Evolutionary conservation across 176 grass and related monocot genomes (phyloP), one percentile per base, ranked within the genome.

Genomic region (Panicum miliaceum): DNA sequence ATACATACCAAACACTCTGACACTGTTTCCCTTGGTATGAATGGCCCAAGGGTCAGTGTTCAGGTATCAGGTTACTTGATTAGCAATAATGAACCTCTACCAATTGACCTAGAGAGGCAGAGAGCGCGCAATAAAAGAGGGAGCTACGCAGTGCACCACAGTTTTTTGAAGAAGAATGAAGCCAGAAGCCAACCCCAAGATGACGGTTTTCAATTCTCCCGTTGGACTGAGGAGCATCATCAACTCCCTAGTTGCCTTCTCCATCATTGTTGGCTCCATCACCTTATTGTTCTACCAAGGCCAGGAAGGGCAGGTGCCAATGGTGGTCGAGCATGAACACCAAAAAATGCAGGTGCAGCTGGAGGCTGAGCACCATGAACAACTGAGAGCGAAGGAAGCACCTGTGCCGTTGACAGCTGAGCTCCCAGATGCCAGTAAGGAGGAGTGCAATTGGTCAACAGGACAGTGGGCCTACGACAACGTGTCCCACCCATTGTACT

Each of bases 381-480:
- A 78, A 46, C 40, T 45, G 22, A 71, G 41, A 32, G 53, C 29
- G 7, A 32, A 59, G 56, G 56, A 88, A 16, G 38, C 66, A 29
- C 68, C 84, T 67, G 45, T 42, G 23, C 61, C 76, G 27, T 48
- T 70, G 81, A 62, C 54, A 61, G 64, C 51, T 12, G 84, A 83
- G 23, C 72, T 74, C 60, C 74, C 56, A 85, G 23, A 32, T 59
- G 22, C 8, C 22, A 25, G 56, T 11, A 59, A 59, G 56, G 43
- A 89, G 75, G 64, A 82, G 32, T 97, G 94, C 76, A 78, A 92
- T 72, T 83, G 78, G 66, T 91, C 88, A 3, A 56, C 65, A 4
- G 94, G 94, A 0, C 45, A 62, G 5, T 97, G 94, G 94, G 87
- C 90, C 19, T 94, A 92, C 23, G 94, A 97, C 83, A 87, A 94